Evolutionary conservation across 2,329 filamentous ascomycete species (phyloP), one percentile per base, ranked within the genome.

Genomic region (Fonsecaea nubica): DNA sequence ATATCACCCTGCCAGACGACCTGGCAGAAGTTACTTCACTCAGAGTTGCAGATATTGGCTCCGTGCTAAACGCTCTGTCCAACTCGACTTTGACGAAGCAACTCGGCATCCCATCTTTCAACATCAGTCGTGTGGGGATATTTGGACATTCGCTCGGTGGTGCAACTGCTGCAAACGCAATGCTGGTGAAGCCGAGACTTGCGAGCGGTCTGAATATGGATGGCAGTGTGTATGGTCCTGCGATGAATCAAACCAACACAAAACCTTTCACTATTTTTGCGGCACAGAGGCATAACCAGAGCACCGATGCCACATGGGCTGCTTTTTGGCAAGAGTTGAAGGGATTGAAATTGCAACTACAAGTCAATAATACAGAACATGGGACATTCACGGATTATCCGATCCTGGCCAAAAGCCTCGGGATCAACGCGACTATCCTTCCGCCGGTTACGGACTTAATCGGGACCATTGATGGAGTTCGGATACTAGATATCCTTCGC

Each of bases 111-210:
- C 64, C 60, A 8, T 12, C 21, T 13, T 40, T 66, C 13, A 58
- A 56, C 5, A 60, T 62, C 45, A 61, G 59, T 7, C 62, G 38
- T 18, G 58, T 68, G 0, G 68, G 65, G 15, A 67, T 77, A 5
- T 21, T 78, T 2, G 78, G 78, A 3, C 78, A 80, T 54, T 80
- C 77, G 1, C 61, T 79, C 4, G 77, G 78, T 13, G 78, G 77
- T 9, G 75, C 76, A 0, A 74, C 77, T 1, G 74, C 73, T 2
- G 66, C 75, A 30, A 58, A 65, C 2, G 66, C 71, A 3, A 64
- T 76, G 45, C 67, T 72, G 45, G 62, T 67, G n/a, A 72, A 76
- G 32, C 12, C 58, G 12, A 71, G 73, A 13, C 67, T 76, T 56
- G 57, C 45, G 0, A 76, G 75, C 4, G 77, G 72, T 3, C 36